phyloP scores from a whole-genome alignment of 768 basidiomycete species.

The Boletus reticuloceps region DNA sequence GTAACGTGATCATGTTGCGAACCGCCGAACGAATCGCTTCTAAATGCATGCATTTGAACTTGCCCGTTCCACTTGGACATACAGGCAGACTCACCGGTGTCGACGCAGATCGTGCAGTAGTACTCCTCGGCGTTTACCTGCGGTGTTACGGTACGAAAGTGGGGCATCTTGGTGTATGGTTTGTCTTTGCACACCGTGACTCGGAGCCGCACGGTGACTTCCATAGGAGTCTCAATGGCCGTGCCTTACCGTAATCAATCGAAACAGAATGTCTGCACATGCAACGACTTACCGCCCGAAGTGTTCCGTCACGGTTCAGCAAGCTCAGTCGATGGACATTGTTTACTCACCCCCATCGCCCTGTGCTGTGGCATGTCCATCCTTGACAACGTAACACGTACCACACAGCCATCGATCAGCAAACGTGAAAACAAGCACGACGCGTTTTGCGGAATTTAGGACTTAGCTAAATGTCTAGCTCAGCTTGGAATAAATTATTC shows the following conservation, averaged over 20 bases:
- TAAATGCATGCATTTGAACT: background rate
- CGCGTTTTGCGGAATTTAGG: too few species aligned
- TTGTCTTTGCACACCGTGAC: slow-evolving; percentile 57
- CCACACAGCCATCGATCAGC: background rate
- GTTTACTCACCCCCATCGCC: slow-evolving; percentile 55
- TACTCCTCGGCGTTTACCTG: slow-evolving; percentile 33
- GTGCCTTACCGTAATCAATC: slow-evolving; percentile 39
- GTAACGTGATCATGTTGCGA: slow-evolving; percentile 55
- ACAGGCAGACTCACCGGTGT: slow-evolving; percentile 34
- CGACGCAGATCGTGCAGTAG: slow-evolving; percentile 59
- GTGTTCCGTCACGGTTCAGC: background rate
- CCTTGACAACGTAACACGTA: slow-evolving; percentile 31
- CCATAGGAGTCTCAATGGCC: slow-evolving; percentile 64
- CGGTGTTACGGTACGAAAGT: slow-evolving; percentile 41
- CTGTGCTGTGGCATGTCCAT: slow-evolving; percentile 66
- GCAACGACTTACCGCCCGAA: slow-evolving; percentile 38
- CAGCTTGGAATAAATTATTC: too few species aligned
- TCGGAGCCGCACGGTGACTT: slow-evolving; percentile 49
- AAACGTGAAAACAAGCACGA: too few species aligned
- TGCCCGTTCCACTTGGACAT: background rate
- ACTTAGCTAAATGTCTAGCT: too few species aligned
- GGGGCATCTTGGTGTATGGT: slow-evolving; percentile 56
- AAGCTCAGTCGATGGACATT: background rate
- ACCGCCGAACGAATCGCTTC: slow-evolving; percentile 56
- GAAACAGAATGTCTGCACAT: background rate